Base-by-base conservation (phyloP, 495 filamentous ascomycete species). In the Entonaema liquescens region DNA sequence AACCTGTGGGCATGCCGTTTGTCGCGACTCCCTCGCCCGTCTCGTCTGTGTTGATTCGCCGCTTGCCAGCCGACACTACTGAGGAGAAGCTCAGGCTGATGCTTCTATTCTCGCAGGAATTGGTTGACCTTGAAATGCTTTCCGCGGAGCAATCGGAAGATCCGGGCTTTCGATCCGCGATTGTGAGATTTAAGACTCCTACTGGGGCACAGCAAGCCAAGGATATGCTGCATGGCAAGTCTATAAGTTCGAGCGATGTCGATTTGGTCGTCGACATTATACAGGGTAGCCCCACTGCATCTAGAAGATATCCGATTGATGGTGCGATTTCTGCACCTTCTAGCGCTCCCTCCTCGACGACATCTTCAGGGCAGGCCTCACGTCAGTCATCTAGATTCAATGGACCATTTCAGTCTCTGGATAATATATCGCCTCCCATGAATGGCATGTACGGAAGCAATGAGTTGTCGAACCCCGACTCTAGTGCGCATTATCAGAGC, bases 51-150 rank as follows among this genome's bases (percentile, higher is more conserved):
- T 78, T 92, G 55, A 90, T 97, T 80, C 91, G 91, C 68, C 91
- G 89, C 72, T 85, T 97, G 0, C 91, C 94, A 6, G 77, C 83
- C 59, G 92, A 90, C 72, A 94, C 89, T 19, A 89, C 86, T 56
- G 84, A 89, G 61, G 91, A 94, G 63, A 85, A 87, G 40, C 82
- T 97, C 65, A 88, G 90, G 67, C 86, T 90, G 68, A 94, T 97
- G 90, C 84, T 96, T 15, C 83, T 95, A 13, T 96, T 94, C 76
- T 92, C 93, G 26, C 92, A 95, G 74, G 93, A 94, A 58, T 84
- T 96, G 33, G 80, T 93, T 57, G 87, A 90, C 70, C 87, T 89
- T 56, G 90, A 95, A 64, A 87, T 96, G 68, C 80, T 95, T 12
- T 82, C 86, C 6, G 67, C 83, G 40, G 90, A 92, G 5, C 81